Percentiles rank a stretch among this genome's conserved stretches.
Conservation (phyloP, 371 early-diverging fungal genomes). For the Blakeslea trispora region DNA sequence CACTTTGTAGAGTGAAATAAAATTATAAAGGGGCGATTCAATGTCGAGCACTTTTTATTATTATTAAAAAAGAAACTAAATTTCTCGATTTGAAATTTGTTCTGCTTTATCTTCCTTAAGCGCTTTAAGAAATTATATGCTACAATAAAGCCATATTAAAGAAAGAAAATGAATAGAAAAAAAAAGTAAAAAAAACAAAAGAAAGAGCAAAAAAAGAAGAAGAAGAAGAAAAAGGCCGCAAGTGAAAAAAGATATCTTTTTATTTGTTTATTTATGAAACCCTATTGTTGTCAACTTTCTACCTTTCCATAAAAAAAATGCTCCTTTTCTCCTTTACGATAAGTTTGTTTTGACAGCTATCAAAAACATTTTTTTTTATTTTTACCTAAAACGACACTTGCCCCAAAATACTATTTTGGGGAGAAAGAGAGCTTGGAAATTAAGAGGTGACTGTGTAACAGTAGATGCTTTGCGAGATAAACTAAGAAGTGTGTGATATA, state of each 20-base stretch:
- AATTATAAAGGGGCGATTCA: constrained; percentile 4
- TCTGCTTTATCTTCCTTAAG: neutral
- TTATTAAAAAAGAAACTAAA: neutral
- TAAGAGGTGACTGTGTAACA: constrained; percentile 3
- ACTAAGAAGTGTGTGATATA: no score
- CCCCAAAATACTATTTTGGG: constrained; percentile 26
- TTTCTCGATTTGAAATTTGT: neutral
- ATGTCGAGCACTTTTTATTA: constrained; percentile 11
- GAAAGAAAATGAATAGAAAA: no score
- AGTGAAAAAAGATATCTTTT: no score
- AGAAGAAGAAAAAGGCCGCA: no score
- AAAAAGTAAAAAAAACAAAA: no score
- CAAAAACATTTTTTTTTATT: constrained; percentile 15
- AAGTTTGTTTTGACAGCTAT: neutral
- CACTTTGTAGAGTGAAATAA: neutral
- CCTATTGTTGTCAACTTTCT: no score
- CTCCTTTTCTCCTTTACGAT: neutral
- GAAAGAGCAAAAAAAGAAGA: no score
- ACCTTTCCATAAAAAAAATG: neutral
- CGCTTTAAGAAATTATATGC: no score
- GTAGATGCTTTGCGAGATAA: neutral
- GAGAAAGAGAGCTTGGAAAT: neutral
- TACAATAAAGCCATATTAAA: no score
- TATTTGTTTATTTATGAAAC: no score
- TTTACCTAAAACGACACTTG: constrained; percentile 1